phyloP scores from a whole-genome alignment of 2,329 filamentous ascomycete species.

The Chaetothyriales sp. region DNA sequence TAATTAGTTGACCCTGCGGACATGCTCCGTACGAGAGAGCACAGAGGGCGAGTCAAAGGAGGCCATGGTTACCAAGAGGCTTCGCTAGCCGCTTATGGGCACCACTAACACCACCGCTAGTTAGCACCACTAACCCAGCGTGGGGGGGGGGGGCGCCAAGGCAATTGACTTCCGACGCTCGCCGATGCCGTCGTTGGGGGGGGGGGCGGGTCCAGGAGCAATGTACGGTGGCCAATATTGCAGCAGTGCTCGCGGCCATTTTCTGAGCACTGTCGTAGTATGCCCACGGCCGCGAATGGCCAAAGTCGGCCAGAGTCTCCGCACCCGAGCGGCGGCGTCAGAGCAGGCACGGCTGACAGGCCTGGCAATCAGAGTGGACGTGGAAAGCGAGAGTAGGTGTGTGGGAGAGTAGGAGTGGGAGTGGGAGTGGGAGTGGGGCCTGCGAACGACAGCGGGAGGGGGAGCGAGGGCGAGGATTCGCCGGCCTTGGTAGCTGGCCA shows the following conservation, averaged over 20 bases:
- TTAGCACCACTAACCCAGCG: neutral
- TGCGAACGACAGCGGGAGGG: neutral
- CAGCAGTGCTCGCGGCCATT: too few relatives aligned
- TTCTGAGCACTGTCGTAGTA: too few relatives aligned
- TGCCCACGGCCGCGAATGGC: too few relatives aligned
- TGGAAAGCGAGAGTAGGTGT: neutral
- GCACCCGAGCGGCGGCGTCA: too few relatives aligned
- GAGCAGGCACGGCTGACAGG: too few relatives aligned
- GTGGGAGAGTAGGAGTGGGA: too few relatives aligned
- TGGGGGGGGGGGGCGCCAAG: neutral
- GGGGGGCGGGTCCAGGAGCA: neutral
- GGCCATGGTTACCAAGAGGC: too few relatives aligned
- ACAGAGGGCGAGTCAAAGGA: neutral
- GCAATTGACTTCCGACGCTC: neutral
- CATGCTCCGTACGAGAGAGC: neutral
- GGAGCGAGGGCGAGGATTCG: neutral
- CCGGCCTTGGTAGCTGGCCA: neutral
- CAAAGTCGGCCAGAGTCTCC: too few relatives aligned
- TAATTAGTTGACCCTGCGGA: neutral
- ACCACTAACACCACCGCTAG: neutral
- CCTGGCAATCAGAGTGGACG: neutral
- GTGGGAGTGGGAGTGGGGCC: neutral
- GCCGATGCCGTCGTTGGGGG: neutral
- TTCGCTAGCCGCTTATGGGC: neutral
- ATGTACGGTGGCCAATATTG: neutral